Percentiles rank a stretch among this genome's conserved stretches.
Conservation (phyloP, 768 basidiomycete species). For the Saitozyma sp. region DNA sequence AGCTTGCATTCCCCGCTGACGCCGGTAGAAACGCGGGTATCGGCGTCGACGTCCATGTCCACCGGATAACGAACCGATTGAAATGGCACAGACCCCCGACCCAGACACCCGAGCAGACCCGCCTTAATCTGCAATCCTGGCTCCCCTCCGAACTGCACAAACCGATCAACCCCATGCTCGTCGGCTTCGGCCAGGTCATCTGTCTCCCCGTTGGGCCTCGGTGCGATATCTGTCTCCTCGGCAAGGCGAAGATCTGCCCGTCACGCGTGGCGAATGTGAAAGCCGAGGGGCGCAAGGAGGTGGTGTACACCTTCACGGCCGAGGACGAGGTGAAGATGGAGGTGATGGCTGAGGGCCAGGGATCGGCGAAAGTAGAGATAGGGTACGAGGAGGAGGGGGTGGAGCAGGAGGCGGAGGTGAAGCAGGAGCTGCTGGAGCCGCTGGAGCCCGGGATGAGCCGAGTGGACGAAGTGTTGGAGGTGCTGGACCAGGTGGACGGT, state of each 20-base stretch:
- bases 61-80: slow-evolving; percentile 87
- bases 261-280: slow-evolving; percentile 38
- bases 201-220: slow-evolving; percentile 51
- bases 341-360: neutral
- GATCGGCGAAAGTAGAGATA: neutral
- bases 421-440: no score
- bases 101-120: slow-evolving; percentile 81
- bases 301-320: slow-evolving; percentile 36
- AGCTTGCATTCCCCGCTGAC: slow-evolving; percentile 5
- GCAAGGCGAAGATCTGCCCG: slow-evolving; percentile 42
- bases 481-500: no score
- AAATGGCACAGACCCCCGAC: slow-evolving; percentile 88
- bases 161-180: slow-evolving; percentile 50
- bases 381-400: slow-evolving; percentile 1
- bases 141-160: slow-evolving; percentile 47
- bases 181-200: slow-evolving; percentile 50
- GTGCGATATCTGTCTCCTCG: slow-evolving; percentile 50
- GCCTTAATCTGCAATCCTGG: slow-evolving; percentile 55
- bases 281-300: slow-evolving; percentile 42
- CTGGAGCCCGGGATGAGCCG: no score
- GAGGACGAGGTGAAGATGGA: slow-evolving; percentile 28
- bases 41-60: slow-evolving; percentile 94
- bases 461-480: no score
- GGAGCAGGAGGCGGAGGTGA: neutral
- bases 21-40: slow-evolving; percentile 74